Base-by-base conservation (phyloP, 2,329 filamentous ascomycete species). In the Penicillium sp. region DNA sequence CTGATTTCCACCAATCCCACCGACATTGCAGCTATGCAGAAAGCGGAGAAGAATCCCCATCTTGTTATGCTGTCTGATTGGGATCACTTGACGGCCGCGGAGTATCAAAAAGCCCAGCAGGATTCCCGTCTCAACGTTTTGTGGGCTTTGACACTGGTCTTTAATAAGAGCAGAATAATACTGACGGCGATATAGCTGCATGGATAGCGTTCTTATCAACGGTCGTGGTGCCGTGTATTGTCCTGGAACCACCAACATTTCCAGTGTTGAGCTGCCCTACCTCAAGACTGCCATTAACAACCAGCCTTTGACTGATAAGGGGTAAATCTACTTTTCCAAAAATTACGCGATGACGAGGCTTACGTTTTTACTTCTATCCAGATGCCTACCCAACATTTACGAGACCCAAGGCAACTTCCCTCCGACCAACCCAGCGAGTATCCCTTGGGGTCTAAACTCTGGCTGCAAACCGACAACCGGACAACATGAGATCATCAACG, bases 181-280 rank as follows among this genome's bases (percentile, higher is more conserved):
- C 43, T 57, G 13, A 56, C 38, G 31, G 9, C 8, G 73, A 5
- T 68, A 77, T 31, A 71, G 76, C 0, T 85, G 82, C 67, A 78
- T 81, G 56, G 81, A 83, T 55, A 77, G 80, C 0, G 69, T 85
- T 20, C 67, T 84, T 2, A 68, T 85, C 47, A 84, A 85, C 48
- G 82, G 82, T 20, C 78, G 80, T 55, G 81, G 81, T 3, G 70
- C 72, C 1, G 76, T 81, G 0, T 66, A 76, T 42, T 84, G 82
- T 59, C 70, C 78, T 35, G 62, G 72, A 0, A 65, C 68, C 5
- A 70, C 71, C 4, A 68, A 78, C 33, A 70, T 82, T 4, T 56
- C 56, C n/a, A 55, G 44, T 13, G 46, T 65, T 28, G 53, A 60
- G n/a, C 55, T 56, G n/a, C 28, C 50, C 2, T 57, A 58, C 18